Conservation (phyloP, 2,329 filamentous ascomycete genomes). For the Nemania sp. region DNA sequence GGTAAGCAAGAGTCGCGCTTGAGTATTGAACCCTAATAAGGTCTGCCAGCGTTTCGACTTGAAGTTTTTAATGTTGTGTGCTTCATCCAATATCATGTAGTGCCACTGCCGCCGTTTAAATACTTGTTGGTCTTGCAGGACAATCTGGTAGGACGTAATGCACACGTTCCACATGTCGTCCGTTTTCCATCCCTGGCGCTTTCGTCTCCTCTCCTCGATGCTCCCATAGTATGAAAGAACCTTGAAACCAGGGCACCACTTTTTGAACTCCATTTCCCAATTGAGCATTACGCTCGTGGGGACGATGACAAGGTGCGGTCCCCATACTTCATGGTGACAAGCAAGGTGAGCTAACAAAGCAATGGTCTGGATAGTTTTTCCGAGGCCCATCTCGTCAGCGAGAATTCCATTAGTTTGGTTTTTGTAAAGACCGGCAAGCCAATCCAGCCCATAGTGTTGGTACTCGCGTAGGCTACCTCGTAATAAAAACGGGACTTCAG, state of each 20-base stretch:
- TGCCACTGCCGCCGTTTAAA: slow-evolving; percentile 95
- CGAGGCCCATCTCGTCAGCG: slow-evolving; percentile 97
- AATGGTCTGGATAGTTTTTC: slow-evolving; percentile 98
- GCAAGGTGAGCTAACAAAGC: slow-evolving; percentile 90
- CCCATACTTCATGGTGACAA: slow-evolving; percentile 89
- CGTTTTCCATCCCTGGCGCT: slow-evolving; percentile 91
- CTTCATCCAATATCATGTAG: slow-evolving; percentile 97
- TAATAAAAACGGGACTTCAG: slow-evolving; percentile 78
- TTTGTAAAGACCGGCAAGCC: slow-evolving; percentile 90
- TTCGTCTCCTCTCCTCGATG: slow-evolving; percentile 87
- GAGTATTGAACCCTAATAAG: slow-evolving; percentile 89
- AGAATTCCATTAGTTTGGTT: slow-evolving; percentile 95
- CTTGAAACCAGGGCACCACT: slow-evolving; percentile 97
- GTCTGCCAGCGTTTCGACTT: slow-evolving; percentile 97
- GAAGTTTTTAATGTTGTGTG: slow-evolving; percentile 99
- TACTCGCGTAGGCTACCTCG: slow-evolving; percentile 92
- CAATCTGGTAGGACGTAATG: slow-evolving; percentile 96
- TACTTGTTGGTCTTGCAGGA: slow-evolving; percentile 89
- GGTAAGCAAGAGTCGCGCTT: slow-evolving; percentile 83
- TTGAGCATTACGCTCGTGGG: slow-evolving; percentile 98
- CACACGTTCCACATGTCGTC: slow-evolving; percentile 96
- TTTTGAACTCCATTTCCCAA: slow-evolving; percentile 99
- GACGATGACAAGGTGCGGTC: slow-evolving; percentile 92
- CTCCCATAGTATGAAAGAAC: slow-evolving; percentile 96
- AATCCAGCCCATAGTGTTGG: slow-evolving; percentile 95